Base-by-base conservation (phyloP, 257 asterid species). In the Forsythia viridissima region DNA sequence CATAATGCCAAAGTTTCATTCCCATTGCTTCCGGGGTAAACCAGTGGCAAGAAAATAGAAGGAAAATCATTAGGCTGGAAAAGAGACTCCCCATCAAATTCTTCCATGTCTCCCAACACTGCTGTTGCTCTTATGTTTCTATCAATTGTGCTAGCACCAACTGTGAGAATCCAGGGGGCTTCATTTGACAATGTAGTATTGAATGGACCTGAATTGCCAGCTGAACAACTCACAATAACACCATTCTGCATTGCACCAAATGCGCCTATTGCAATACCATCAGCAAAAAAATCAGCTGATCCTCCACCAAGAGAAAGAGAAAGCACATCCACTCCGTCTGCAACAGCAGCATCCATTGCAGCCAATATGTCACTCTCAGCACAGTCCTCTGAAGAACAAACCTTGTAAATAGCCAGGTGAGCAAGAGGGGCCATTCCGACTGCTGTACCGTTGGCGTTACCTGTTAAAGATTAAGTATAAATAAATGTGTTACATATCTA, bases 121-220 rank as follows among this genome's bases (percentile, higher is more conserved):
- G 76, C 76, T 0, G 79, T n/a, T 2, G 86, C 82, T 42, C 52
- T 43, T 79, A 86, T 86, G 5, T 37, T 77, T 52, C 87, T 43
- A 65, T 86, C 89, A 8, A 77, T 83, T 2, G 89, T 83, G 78
- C 87, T 83, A 21, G 89, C 89, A 21, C 89, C 89, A 1, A 86
- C 89, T 0, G 89, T 86, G 16, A 86, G 84, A 51, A 84, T 86
- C 87, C 89, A 86, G 0, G 90, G 90, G 30, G 90, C 90, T 73
- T 84, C 90, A 9, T 86, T 86, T 0, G 87, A 79, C 70, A 82
- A 69, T 0, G 90, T 9, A 9, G 80, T 37, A 12, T 41, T 44
- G 24, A 70, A 3, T 13, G 88, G 90, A 43, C 90, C 90, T 0
- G 40, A 7, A 46, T 86, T 86, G 0, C 83, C 87, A 0, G 85